Percentiles rank a stretch among this genome's conserved stretches.
Conservation (phyloP, 345 rosid species). For the Gossypium rotundifolium region DNA sequence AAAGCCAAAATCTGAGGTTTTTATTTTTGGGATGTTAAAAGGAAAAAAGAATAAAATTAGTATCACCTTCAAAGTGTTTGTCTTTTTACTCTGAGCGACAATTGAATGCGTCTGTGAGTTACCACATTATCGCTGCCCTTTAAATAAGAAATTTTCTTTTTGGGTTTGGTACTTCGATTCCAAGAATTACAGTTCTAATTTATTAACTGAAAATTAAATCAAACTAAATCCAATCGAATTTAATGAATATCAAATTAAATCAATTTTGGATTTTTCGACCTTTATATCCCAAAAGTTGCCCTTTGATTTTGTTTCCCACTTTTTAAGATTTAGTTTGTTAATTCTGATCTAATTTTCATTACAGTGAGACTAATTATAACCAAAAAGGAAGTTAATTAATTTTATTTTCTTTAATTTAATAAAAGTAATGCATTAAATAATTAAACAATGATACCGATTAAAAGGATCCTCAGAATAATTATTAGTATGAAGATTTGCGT, state of each 20-base stretch:
- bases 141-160: background rate
- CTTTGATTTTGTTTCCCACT: background rate
- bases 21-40: background rate
- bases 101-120: slow-evolving; percentile 20
- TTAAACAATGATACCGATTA: background rate
- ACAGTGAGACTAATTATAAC: no score
- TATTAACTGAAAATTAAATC: no score
- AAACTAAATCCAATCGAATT: no score
- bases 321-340: background rate
- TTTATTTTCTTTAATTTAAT: no score
- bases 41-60: no score
- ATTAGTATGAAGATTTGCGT: background rate
- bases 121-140: slow-evolving; percentile 24
- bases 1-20: slow-evolving; percentile 5
- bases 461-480: background rate
- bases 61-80: background rate
- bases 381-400: no score
- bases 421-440: no score
- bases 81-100: slow-evolving; percentile 6
- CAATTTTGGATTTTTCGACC: no score
- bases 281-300: slow-evolving; percentile 15
- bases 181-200: no score
- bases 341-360: background rate
- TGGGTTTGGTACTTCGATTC: no score
- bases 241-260: no score